Percentiles rank a stretch among this genome's conserved stretches.
Evolutionary conservation across 345 rosid genomes (phyloP).

Genomic region (Eucalyptus decipiens): DNA sequence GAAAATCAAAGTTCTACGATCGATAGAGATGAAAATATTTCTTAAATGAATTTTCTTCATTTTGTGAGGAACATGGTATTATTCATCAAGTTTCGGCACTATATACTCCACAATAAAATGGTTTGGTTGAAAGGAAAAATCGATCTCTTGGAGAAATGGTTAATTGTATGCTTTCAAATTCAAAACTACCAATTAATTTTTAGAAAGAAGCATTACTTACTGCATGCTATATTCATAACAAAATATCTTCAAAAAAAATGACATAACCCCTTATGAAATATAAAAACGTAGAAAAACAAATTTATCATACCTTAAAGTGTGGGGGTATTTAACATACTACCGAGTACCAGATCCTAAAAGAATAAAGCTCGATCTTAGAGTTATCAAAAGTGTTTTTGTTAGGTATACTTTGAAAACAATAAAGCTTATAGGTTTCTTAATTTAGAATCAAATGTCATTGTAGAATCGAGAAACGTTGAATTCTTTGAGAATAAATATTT

Average conservation of each 20-base stretch:
- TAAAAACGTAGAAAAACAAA: neutral
- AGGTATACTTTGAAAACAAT: fast-evolving
- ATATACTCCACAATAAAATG: neutral
- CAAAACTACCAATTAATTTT: neutral
- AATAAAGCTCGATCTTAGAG: fast-evolving
- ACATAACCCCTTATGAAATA: neutral
- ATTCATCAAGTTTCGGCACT: neutral
- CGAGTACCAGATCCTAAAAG: fast-evolving
- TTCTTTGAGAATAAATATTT: neutral
- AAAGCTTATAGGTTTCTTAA: neutral
- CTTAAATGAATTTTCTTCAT: neutral
- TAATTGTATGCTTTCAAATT: neutral
- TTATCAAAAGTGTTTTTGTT: neutral
- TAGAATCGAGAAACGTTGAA: neutral
- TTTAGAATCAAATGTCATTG: neutral
- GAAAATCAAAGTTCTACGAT: neutral
- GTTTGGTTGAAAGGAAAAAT: neutral
- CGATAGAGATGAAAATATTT: fast-evolving
- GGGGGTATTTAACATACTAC: neutral
- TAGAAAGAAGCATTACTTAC: neutral
- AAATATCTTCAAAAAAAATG: neutral
- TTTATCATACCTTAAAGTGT: neutral
- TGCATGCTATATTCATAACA: neutral
- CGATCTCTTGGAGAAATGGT: neutral
- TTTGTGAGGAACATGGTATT: neutral